Evolutionary conservation across 2,329 filamentous ascomycete genomes (phyloP).

Genomic region (Xylaria sp.): DNA sequence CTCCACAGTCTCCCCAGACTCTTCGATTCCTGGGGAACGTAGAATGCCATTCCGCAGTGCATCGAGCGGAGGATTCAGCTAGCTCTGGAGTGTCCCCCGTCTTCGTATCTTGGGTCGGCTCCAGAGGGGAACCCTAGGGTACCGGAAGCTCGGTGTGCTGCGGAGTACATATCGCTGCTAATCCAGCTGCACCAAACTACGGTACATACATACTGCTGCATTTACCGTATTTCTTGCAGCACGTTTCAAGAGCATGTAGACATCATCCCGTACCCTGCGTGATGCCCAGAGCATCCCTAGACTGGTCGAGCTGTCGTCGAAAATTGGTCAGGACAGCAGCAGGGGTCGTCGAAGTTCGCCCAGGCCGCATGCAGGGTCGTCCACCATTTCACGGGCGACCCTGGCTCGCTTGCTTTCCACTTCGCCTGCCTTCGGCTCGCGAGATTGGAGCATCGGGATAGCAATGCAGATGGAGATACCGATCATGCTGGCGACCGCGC

Average conservation of each 20-base stretch:
- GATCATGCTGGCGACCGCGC: conserved; percentile 5
- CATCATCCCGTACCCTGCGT: background rate
- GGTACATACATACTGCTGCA: background rate
- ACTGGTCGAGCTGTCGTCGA: background rate
- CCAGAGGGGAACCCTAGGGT: background rate
- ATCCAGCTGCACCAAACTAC: no score
- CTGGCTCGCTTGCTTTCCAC: conserved; percentile 21
- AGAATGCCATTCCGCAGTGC: background rate
- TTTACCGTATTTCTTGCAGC: background rate
- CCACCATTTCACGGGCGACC: no score
- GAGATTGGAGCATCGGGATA: background rate
- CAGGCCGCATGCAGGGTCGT: background rate
- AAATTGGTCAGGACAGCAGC: no score
- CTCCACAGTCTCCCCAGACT: background rate
- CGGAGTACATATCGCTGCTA: background rate
- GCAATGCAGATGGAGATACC: conserved; percentile 4
- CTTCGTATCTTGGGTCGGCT: background rate
- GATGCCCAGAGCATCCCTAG: background rate
- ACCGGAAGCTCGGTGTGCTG: background rate
- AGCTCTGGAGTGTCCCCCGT: background rate
- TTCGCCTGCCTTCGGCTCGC: conserved; percentile 14
- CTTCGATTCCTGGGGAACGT: background rate
- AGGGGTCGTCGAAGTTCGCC: background rate
- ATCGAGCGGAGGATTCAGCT: background rate
- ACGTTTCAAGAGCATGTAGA: background rate